Conservation (phyloP, 73 alveolate species). For the Strombidium stylifer region DNA sequence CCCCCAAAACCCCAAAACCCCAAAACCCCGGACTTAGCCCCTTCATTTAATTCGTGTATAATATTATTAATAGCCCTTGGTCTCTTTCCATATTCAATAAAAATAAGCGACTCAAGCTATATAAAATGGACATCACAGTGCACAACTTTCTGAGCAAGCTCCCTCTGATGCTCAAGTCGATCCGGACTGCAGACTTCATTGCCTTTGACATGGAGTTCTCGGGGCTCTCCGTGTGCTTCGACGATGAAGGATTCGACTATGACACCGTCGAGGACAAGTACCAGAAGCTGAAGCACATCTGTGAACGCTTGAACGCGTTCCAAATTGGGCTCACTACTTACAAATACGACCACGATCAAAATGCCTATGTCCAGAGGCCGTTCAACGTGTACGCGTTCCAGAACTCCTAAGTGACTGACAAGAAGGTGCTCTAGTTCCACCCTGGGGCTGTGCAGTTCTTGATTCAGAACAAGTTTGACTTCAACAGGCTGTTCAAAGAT, state of each 20-base stretch:
- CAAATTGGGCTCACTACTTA: slow-evolving; percentile 58
- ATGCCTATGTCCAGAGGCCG: slow-evolving; percentile 43
- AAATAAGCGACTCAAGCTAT: too few relatives aligned
- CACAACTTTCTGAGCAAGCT: slow-evolving; percentile 28
- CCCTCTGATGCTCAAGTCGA: slow-evolving; percentile 23
- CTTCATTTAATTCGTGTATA: too few relatives aligned
- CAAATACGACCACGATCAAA: slow-evolving; percentile 20
- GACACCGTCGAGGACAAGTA: slow-evolving; percentile 51
- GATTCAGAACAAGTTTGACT: slow-evolving; percentile 58
- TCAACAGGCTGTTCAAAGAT: slow-evolving; percentile 43
- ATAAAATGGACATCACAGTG: slow-evolving; percentile 56
- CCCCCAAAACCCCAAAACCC: too few relatives aligned
- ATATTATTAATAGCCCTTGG: too few relatives aligned
- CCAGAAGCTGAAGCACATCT: slow-evolving; percentile 41
- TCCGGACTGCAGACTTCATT: slow-evolving; percentile 43
- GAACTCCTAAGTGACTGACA: slow-evolving; percentile 8
- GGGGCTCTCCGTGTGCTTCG: slow-evolving; percentile 21
- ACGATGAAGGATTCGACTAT: slow-evolving; percentile 38
- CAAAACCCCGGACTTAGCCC: too few relatives aligned
- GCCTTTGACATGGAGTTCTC: slow-evolving; percentile 67
- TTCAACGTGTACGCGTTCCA: slow-evolving; percentile 60
- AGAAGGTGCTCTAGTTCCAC: not conserved
- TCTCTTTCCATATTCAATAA: too few relatives aligned
- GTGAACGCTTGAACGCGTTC: slow-evolving; percentile 44
- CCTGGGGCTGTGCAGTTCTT: slow-evolving; percentile 42